Conservation (phyloP, 306 rosid species). For the Crotalaria pallida region DNA sequence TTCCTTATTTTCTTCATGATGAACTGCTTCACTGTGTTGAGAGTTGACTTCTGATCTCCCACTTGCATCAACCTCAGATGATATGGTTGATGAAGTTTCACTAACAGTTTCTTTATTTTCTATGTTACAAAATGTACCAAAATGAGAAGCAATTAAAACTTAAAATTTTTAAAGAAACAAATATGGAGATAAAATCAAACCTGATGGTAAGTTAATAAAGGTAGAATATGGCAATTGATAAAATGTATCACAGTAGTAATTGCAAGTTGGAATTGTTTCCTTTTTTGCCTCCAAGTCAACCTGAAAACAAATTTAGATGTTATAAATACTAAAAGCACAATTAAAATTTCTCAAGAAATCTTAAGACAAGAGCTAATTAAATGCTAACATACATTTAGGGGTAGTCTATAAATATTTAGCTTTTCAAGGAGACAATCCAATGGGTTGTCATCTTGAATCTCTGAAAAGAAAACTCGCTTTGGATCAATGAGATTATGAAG, state of each 20-base stretch:
- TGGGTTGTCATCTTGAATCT: constrained; percentile 58
- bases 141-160: not conserved
- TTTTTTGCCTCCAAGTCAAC: constrained; percentile 31
- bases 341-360: not conserved
- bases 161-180: not conserved
- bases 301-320: constrained; percentile 20
- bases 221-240: constrained; percentile 56
- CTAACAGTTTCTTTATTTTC: constrained; percentile 34
- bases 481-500: constrained; percentile 40
- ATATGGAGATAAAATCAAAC: constrained; percentile 13
- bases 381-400: constrained; percentile 34
- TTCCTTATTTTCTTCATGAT: constrained; percentile 15
- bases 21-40: not conserved
- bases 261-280: constrained; percentile 31
- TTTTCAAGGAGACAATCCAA: constrained; percentile 57
- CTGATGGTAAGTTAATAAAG: constrained; percentile 50
- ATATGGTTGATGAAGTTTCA: constrained; percentile 66
- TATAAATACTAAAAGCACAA: not conserved
- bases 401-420: constrained; percentile 31
- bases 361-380: not conserved
- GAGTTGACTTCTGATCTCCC: constrained; percentile 32
- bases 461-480: constrained; percentile 70
- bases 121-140: not conserved
- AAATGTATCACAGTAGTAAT: constrained; percentile 49
- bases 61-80: constrained; percentile 41